A percentile compares a stretch with the other conserved stretches of the same genome.
phyloP scores from a whole-genome alignment of 148 eudicot species.

The Polygonum maritimum region DNA sequence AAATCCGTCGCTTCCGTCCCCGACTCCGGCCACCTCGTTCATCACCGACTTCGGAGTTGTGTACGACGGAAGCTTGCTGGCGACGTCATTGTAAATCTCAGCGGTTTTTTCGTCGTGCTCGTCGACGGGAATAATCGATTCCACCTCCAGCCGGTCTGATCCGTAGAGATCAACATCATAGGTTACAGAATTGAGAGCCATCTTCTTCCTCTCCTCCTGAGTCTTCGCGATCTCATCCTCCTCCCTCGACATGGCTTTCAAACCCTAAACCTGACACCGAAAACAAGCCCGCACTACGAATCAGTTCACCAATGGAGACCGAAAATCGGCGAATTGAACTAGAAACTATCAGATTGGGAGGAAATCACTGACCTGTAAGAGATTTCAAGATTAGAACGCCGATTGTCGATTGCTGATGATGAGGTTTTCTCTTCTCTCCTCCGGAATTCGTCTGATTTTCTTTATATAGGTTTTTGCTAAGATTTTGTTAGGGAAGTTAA shows the following conservation, averaged over 20 bases:
- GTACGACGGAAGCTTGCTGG: conserved; percentile 56
- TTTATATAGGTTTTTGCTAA: too few species aligned
- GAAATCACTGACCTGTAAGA: neutral
- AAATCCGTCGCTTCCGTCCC: conserved; percentile 54
- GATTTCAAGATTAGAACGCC: neutral
- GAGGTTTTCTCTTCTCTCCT: neutral
- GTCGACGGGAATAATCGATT: conserved; percentile 68
- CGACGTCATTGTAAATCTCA: conserved; percentile 47
- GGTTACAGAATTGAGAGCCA: conserved; percentile 53
- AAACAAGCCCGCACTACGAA: neutral
- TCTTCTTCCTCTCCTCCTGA: conserved; percentile 80
- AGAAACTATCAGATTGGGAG: neutral
- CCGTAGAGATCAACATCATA: conserved; percentile 77
- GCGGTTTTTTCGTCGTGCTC: conserved; percentile 65
- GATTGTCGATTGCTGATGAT: too few species aligned
- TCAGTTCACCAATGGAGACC: neutral
- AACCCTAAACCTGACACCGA: neutral
- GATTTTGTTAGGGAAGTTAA: too few species aligned
- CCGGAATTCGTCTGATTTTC: neutral
- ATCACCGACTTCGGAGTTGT: conserved; percentile 75
- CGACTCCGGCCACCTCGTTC: conserved; percentile 61
- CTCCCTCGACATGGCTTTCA: conserved; percentile 21
- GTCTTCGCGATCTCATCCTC: conserved; percentile 70
- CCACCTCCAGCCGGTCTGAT: conserved; percentile 39
- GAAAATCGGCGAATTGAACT: neutral